Evolutionary conservation across 306 rosid species (phyloP), one percentile per base, ranked within the genome.

Genomic region (Begonia masoniana): DNA sequence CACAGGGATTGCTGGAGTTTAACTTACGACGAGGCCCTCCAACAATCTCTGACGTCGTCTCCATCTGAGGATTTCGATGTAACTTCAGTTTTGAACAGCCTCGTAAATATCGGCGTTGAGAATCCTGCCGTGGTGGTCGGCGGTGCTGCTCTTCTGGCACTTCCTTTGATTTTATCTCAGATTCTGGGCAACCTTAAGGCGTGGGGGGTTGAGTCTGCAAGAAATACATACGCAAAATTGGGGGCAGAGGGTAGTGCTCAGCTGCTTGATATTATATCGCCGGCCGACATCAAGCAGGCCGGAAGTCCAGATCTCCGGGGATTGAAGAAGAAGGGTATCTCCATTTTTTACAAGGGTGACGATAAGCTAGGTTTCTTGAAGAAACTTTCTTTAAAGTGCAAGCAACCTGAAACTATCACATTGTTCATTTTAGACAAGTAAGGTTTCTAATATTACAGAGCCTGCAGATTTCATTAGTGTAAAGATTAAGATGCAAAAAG

Each of bases 351-450:
- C 52, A 83, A 68, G 47, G 67, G 88, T 26, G 94, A 75, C 51
- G 96, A 83, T 69, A 92, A 92, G 71, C 82, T 81, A 1, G 92
- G 87, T 15, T 92, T 92, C 70, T 45, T 92, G 24, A 87, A 86
- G 87, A 92, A 77, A 72, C 78, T 92, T 24, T 55, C 80, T 23
- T 58, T 77, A 65, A 92, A 86, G 81, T 86, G 86, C 70, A 92
- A 79, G 82, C 83, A 81, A 13, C 96, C 99, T 13, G 83, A 74
- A 73, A 81, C 74, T 67, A 86, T 88, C 56, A 92, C 96, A 74
- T 70, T 92, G 81, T 83, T 86, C 72, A 66, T 92, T 71, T 76
- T 92, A 26, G 99, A 92, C 87, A 92, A 86, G 99, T 92, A 82
- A 75, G 99, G 15, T 45, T 45, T 45, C 49, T n/a, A 45, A 31